phyloP scores from a whole-genome alignment of 441 rosid species.

The Gossypium schwendimanii region DNA sequence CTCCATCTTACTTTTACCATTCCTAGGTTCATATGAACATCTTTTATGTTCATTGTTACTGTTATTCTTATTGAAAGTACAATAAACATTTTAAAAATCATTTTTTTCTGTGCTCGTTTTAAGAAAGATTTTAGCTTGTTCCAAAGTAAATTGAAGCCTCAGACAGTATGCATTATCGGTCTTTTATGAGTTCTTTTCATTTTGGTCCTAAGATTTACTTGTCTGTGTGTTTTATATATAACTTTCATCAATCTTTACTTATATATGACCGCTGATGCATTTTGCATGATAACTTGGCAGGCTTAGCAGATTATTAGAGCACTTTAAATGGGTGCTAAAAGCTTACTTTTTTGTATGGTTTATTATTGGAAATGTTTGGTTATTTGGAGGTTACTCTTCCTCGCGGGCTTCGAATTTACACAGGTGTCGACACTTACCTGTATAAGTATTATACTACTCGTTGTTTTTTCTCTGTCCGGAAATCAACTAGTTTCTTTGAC shows the following conservation, averaged over 20 bases:
- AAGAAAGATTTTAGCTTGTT: background rate
- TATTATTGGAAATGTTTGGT: slow-evolving; percentile 6
- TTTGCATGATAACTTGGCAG: slow-evolving; percentile 7
- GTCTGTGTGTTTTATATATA: background rate
- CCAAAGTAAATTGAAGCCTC: background rate
- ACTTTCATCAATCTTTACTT: background rate
- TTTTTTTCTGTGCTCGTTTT: background rate
- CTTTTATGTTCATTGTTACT: background rate
- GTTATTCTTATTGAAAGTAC: background rate
- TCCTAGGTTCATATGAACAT: background rate
- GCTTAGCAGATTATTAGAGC: slow-evolving; percentile 2
- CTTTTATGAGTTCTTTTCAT: background rate
- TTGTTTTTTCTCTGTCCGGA: background rate
- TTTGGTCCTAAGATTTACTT: background rate
- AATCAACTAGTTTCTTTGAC: background rate
- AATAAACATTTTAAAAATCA: background rate
- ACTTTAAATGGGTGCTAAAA: background rate
- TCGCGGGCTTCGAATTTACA: background rate
- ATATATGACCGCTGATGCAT: background rate
- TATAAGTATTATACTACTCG: background rate
- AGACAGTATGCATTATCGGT: background rate
- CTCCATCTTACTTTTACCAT: no score
- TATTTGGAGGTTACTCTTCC: slow-evolving; percentile 7
- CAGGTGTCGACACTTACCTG: background rate
- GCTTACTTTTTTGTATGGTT: slow-evolving; percentile 6